phyloP scores from a whole-genome alignment of 305 asterid species.

The Solanum hybrid region DNA sequence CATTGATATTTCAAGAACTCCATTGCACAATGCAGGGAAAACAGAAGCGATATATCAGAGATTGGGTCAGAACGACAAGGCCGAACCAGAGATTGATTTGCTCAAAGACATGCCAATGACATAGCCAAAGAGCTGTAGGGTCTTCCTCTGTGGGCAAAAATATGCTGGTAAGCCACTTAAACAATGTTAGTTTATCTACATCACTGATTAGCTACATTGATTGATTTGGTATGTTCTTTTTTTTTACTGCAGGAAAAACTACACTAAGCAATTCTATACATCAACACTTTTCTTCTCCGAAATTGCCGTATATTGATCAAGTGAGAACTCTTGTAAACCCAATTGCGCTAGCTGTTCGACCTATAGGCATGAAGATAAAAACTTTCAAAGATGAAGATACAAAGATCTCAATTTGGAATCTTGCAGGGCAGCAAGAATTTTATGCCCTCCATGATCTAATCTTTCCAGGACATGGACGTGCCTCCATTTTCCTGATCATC shows the following conservation, averaged over 20 bases:
- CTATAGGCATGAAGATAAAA: slow-evolving; percentile 54
- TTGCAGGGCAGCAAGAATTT: slow-evolving; percentile 62
- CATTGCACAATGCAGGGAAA: slow-evolving; percentile 56
- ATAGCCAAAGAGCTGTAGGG: slow-evolving; percentile 55
- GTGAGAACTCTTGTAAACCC: slow-evolving; percentile 69
- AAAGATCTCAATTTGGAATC: slow-evolving; percentile 75
- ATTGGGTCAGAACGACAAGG: slow-evolving; percentile 42
- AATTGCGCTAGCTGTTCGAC: slow-evolving; percentile 62
- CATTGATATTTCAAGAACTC: slow-evolving; percentile 55
- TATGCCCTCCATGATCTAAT: slow-evolving; percentile 64
- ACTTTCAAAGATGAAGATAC: slow-evolving; percentile 56
- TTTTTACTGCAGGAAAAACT: slow-evolving; percentile 44
- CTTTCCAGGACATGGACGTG: slow-evolving; percentile 79
- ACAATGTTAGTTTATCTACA: neutral
- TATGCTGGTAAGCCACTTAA: slow-evolving; percentile 36
- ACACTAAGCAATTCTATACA: slow-evolving; percentile 51
- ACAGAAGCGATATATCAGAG: slow-evolving; percentile 47
- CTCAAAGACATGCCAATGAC: slow-evolving; percentile 56
- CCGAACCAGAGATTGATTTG: slow-evolving; percentile 51
- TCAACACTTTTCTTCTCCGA: slow-evolving; percentile 48
- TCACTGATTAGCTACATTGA: neutral
- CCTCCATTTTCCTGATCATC: slow-evolving; percentile 50
- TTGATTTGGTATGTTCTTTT: neutral
- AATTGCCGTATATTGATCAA: slow-evolving; percentile 49
- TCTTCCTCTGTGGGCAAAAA: slow-evolving; percentile 78